Conservation (phyloP, 73 alveolate species). For the Paramecium octaurelia region DNA sequence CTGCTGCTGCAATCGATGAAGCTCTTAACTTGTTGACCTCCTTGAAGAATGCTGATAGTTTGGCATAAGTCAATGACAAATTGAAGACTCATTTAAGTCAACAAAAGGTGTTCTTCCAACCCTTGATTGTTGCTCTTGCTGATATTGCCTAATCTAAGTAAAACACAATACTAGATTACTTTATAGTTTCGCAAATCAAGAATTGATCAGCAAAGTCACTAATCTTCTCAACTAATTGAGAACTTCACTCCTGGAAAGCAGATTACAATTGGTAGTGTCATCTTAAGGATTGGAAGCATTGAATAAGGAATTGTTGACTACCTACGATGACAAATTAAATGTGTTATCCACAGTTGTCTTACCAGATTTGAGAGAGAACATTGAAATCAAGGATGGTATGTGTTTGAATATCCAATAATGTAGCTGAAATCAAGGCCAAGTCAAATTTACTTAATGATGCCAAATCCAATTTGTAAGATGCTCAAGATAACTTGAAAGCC, state of each 20-base stretch:
- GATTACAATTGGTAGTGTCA: neutral
- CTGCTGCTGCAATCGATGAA: constrained; percentile 36
- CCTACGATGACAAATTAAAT: neutral
- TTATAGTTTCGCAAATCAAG: constrained; percentile 22
- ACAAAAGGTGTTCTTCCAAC: neutral
- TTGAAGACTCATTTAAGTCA: neutral
- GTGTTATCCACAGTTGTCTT: neutral
- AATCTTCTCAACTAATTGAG: neutral
- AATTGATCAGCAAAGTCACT: neutral
- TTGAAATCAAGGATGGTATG: constrained; percentile 2
- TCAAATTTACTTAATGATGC: neutral
- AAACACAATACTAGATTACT: neutral
- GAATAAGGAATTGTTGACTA: neutral
- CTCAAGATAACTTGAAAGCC: constrained; percentile 7
- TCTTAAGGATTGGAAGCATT: neutral
- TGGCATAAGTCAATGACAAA: neutral
- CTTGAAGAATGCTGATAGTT: neutral
- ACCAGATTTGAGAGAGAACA: neutral
- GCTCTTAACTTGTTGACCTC: neutral
- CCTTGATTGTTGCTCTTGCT: neutral
- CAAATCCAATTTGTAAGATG: neutral
- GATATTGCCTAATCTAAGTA: constrained; percentile 20
- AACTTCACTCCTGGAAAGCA: neutral
- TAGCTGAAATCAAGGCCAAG: constrained; percentile 4
- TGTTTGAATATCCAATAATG: neutral